phyloP scores from a whole-genome alignment of 805 yeast genomes.

The Diddensiella transvaalensis region DNA sequence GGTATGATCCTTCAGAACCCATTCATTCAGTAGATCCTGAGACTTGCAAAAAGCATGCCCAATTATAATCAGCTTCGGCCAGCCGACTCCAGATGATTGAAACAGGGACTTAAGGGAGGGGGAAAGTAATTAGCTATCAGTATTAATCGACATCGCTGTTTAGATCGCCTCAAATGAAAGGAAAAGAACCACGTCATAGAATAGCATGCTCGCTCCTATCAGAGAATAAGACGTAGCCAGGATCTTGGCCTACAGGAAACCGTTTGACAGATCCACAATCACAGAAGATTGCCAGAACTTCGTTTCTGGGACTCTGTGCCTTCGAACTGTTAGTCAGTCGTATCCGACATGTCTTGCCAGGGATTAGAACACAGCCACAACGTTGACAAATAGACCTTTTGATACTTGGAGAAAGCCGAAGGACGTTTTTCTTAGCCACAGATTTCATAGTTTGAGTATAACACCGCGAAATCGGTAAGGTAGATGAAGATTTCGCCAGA shows the following conservation, averaged over 20 bases:
- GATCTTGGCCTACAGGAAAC: slow-evolving; percentile 60
- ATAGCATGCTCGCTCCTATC: slow-evolving; percentile 13
- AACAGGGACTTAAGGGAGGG: too few species aligned
- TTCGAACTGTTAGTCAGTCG: slow-evolving; percentile 44
- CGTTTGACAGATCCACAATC: slow-evolving; percentile 50
- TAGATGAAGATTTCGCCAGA: slow-evolving; percentile 22
- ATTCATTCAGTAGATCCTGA: too few species aligned
- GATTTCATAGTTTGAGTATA: slow-evolving; percentile 53
- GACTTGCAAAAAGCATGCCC: too few species aligned
- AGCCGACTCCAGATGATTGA: too few species aligned
- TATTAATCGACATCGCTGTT: too few species aligned
- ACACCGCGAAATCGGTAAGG: slow-evolving; percentile 47
- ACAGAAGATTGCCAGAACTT: slow-evolving; percentile 50
- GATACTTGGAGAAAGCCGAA: slow-evolving; percentile 48
- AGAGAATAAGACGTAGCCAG: slow-evolving; percentile 43
- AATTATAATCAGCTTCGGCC: too few species aligned
- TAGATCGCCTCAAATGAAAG: too few species aligned
- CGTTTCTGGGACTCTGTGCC: slow-evolving; percentile 34
- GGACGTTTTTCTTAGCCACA: slow-evolving; percentile 65
- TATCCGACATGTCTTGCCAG: slow-evolving; percentile 43
- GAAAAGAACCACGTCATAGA: too few species aligned
- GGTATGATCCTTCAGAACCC: too few species aligned
- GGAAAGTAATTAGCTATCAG: too few species aligned
- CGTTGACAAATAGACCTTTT: slow-evolving; percentile 69
- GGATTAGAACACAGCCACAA: slow-evolving; percentile 52